A percentile compares a stretch with the other conserved stretches of the same genome.
phyloP scores from a whole-genome alignment of 2,329 filamentous ascomycete species.

The Microthyrium microscopicum region DNA sequence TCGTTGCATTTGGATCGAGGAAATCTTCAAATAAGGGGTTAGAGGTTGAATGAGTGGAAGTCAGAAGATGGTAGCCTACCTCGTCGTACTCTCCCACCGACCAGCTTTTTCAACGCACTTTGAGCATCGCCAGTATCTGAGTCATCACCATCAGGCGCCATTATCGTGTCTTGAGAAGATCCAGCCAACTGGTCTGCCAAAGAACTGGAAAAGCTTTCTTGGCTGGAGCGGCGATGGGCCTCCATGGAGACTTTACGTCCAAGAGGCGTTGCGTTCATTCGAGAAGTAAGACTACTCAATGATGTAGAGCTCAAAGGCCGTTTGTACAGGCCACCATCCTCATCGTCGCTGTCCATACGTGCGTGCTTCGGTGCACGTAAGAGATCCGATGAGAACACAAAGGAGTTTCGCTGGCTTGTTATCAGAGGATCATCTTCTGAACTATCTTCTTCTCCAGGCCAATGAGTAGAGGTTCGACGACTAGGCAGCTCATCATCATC shows the following conservation, averaged over 20 bases:
- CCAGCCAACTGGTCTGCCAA: constrained; percentile 10
- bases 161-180: constrained; percentile 1
- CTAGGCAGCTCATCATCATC: background rate
- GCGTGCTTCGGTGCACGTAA: constrained; percentile 20
- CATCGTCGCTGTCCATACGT: constrained; percentile 16
- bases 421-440: constrained; percentile 16
- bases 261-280: constrained; percentile 10
- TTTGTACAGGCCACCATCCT: constrained; percentile 18
- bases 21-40: too few relatives aligned
- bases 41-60: too few relatives aligned
- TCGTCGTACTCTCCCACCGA: constrained; percentile 20
- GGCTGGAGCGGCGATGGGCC: constrained; percentile 16
- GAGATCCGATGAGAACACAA: constrained; percentile 14
- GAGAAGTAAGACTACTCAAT: constrained; percentile 19
- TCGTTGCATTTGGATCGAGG: constrained; percentile 12
- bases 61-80: too few relatives aligned
- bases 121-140: constrained; percentile 17
- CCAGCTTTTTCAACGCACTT: constrained; percentile 23
- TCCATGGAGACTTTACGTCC: background rate
- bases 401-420: constrained; percentile 20
- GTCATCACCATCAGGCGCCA: constrained; percentile 2
- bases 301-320: constrained; percentile 15
- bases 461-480: background rate
- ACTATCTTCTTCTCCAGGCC: constrained; percentile 16
- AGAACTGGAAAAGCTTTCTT: constrained; percentile 17